Base-by-base conservation (phyloP, 2,329 filamentous ascomycete genomes). In the Aspergillus quadrilineatus region DNA sequence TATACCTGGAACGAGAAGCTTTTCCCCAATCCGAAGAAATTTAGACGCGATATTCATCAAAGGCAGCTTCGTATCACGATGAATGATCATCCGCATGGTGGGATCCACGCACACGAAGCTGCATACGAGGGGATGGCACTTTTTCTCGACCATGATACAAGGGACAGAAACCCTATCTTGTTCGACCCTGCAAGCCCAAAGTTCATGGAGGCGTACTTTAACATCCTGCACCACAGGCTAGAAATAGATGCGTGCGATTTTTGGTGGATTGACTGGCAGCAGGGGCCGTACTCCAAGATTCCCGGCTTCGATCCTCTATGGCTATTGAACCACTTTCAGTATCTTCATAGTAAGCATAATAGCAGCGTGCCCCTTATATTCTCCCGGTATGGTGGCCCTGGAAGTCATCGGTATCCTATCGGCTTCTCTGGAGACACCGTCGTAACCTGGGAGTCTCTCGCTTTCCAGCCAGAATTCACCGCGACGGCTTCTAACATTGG, bases 251-350 rank as follows among this genome's bases (percentile, higher is more conserved):
- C 82, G 1, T 76, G 80, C 22, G 84, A 87, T 63, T 86, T 88
- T 55, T 86, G 84, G 83, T 88, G 85, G 85, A 77, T 87, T 29
- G 85, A 88, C 66, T 88, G 85, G 85, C 85, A 88, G 67, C 85
- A 87, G 67, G 85, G 85, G 1, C 71, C 75, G 2, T 73, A 77
- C 55, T 83, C 83, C 1, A 76, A 77, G 34, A 76, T 86, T 5
- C 79, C 78, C 0, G 83, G 83, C 1, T 73, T 87, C 2, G 85
- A 87, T 66, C 85, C 85, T 0, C 72, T 88, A 0, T 87, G 85
- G 85, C 71, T 86, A 26, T 75, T 87, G 17, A 88, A 87, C 63
- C 85, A 88, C 65, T 87, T 82, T 63, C 83, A 87, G 55, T 87
- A 82, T 65, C 71, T 85, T 3, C 82, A 86, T 60, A 80, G 77